A percentile compares a stretch with the other conserved stretches of the same genome.
Evolutionary conservation across 495 filamentous ascomycete species (phyloP).

Genomic region (Xylona heveae): DNA sequence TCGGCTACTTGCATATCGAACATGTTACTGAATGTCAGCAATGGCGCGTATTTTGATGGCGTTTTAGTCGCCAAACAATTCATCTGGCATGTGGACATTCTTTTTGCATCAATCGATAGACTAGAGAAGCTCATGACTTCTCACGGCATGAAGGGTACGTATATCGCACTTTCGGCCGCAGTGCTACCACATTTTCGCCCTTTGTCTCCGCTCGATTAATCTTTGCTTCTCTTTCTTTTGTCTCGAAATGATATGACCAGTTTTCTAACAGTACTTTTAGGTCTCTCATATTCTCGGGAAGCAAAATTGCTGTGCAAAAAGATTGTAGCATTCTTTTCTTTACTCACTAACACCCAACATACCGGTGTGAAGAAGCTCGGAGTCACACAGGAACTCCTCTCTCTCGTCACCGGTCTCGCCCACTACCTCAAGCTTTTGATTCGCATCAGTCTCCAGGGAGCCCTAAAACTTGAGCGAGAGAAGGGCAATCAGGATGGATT

Average conservation of each 20-base stretch:
- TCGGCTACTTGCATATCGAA: conserved; percentile 97
- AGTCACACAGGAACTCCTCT: conserved; percentile 90
- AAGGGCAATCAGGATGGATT: conserved; percentile 50
- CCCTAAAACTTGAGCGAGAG: conserved; percentile 78
- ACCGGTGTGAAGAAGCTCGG: conserved; percentile 71
- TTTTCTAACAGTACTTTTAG: conserved; percentile 22
- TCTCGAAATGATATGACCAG: no score
- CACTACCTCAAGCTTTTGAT: conserved; percentile 98
- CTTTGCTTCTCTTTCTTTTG: not conserved
- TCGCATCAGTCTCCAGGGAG: conserved; percentile 84
- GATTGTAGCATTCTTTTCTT: conserved; percentile 90
- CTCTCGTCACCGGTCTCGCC: conserved; percentile 85
- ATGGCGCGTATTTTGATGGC: conserved; percentile 87
- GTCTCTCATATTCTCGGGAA: conserved; percentile 78
- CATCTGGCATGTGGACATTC: conserved; percentile 83
- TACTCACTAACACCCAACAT: conserved; percentile 85
- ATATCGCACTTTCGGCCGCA: not conserved
- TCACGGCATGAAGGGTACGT: conserved; percentile 54
- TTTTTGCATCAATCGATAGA: conserved; percentile 76
- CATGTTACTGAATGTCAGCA: conserved; percentile 98
- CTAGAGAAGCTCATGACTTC: conserved; percentile 50
- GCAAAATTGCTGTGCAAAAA: conserved; percentile 98
- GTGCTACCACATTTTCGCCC: not conserved
- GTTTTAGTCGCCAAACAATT: conserved; percentile 93
- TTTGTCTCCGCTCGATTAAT: not conserved